Base-by-base conservation (phyloP, 2,329 filamentous ascomycete genomes). In the Alternaria postmessia region DNA sequence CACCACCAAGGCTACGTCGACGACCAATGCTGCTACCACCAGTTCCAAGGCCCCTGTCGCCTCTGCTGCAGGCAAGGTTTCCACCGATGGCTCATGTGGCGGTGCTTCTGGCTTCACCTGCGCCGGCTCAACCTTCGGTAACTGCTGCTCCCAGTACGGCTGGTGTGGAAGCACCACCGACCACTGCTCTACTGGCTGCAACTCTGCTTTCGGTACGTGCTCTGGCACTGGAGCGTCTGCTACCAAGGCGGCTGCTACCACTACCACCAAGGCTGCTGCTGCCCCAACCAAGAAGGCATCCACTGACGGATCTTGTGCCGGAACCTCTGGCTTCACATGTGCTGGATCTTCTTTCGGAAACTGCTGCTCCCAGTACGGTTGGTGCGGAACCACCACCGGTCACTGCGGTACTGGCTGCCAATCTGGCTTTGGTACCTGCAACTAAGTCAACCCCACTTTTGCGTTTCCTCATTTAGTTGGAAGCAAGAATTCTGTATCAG, bases 281-380 rank as follows among this genome's bases (percentile, higher is more conserved):
- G 57, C 64, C 5, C 54, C 55, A 11, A 64, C 62, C 38, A 66
- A 61, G 41, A 68, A 69, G 59, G 63, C 68, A 6, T 71, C 66
- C 38, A 71, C 67, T 16, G 72, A 76, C 49, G 73, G 68, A 14
- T 65, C 65, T 5, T 76, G 72, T 56, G 67, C 59, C 14, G 71
- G 70, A 11, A 72, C 66, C 20, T 51, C 39, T 18, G 61, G 62
- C 12, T 63, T 54, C 65, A 82, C 80, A 11, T 83, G 82, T 67
- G 60, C 72, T n/a, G 81, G 80, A 22, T 80, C 77, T 55, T 48
- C 67, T 9, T 82, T 80, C 61, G 81, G 81, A 6, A 74, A 79
- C 64, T 83, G 81, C 73, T 84, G 81, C 74, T 80, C 76, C 20
- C 68, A 68, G 54, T 76, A 75, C 61, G 80, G 81, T n/a, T 77